A percentile compares a stretch with the other conserved stretches of the same genome.
Conservation (phyloP, 257 asterid species). For the Scutellaria barbata region DNA sequence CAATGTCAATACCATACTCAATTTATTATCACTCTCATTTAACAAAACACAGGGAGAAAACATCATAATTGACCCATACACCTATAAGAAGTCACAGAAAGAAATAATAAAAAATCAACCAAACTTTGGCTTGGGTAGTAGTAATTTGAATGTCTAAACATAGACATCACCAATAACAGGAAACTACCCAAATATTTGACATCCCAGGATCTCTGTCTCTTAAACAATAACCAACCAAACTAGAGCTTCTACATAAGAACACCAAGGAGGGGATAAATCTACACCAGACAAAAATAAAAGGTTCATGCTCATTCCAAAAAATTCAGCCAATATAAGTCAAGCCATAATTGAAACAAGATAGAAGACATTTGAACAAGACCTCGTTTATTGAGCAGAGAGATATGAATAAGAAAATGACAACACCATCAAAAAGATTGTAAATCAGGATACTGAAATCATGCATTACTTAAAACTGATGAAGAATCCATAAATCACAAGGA, state of each 20-base stretch:
- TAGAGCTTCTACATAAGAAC: not conserved
- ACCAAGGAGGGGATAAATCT: not conserved
- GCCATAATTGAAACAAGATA: not conserved
- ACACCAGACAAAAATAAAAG: not conserved
- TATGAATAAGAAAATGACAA: not conserved
- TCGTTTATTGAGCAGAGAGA: not conserved
- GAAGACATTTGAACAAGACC: not conserved
- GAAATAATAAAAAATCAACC: not conserved
- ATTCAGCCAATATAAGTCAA: not conserved
- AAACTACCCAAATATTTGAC: not conserved
- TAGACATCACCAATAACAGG: not conserved
- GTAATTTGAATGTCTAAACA: not conserved
- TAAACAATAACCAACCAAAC: not conserved
- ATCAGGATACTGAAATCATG: not conserved
- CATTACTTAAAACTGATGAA: no score
- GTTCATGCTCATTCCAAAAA: not conserved
- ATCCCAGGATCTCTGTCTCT: not conserved
- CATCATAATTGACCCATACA: not conserved
- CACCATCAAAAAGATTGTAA: not conserved
- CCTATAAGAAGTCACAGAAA: not conserved
- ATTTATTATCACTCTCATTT: not conserved
- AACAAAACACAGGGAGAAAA: not conserved
- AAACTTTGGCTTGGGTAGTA: not conserved
- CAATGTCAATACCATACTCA: not conserved
- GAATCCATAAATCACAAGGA: not conserved